Percentiles rank a stretch among this genome's conserved stretches.
Conservation (phyloP, 106 monocot species). For the Dendrobium officinale region DNA sequence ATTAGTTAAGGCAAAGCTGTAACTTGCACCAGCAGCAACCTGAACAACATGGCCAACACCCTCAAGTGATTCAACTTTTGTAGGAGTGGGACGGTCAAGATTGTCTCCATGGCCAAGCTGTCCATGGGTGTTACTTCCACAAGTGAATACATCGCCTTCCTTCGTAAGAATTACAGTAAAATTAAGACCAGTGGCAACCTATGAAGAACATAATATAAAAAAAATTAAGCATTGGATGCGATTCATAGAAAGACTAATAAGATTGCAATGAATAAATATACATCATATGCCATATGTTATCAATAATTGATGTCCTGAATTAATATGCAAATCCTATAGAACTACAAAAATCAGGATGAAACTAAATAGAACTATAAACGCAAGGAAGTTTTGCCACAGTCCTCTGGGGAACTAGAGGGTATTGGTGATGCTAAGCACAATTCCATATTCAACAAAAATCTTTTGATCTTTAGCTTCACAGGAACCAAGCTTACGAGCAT, state of each 20-base stretch:
- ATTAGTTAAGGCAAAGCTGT: constrained; percentile 72
- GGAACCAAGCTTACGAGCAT: no score
- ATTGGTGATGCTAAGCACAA: no score
- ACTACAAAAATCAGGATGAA: not conserved
- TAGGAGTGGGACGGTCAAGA: constrained; percentile 63
- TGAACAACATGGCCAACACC: constrained; percentile 54
- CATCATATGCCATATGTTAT: not conserved
- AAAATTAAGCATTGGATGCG: not conserved
- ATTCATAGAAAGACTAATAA: not conserved
- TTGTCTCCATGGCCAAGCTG: constrained; percentile 94
- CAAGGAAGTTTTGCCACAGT: not conserved
- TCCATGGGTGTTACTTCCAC: constrained; percentile 86
- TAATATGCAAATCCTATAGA: not conserved
- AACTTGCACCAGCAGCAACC: constrained; percentile 85
- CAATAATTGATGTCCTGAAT: not conserved
- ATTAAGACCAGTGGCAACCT: constrained; percentile 92
- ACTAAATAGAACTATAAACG: not conserved
- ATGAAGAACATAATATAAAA: constrained; percentile 8
- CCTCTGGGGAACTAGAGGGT: no score
- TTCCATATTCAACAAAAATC: no score
- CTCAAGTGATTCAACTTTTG: constrained; percentile 41
- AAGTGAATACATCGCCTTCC: constrained; percentile 77
- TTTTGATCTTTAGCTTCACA: no score
- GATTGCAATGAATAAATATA: not conserved
- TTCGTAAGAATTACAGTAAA: constrained; percentile 73